These are phyloP conservation scores for Fusarium graminum DNA, from an alignment of 2,329 filamentous ascomycete species.

Conservation along the genomic window DNA sequence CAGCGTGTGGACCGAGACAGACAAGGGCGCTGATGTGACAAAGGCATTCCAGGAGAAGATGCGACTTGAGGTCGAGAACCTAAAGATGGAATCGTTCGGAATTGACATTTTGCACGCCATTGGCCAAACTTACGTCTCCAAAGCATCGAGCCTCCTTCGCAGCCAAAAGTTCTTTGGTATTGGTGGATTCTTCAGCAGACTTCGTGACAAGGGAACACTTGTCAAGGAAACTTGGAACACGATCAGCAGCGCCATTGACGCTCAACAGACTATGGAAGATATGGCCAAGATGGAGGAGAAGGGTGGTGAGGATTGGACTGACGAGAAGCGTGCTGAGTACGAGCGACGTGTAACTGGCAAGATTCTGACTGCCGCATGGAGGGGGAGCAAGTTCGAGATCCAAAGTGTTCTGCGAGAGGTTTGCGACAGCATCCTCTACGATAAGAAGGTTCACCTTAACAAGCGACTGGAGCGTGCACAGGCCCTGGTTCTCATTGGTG, in stretches of 20 bases:
- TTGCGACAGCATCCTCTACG: slow-evolving; percentile 87
- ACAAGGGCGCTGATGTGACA: slow-evolving; percentile 88
- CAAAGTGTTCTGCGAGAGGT: slow-evolving; percentile 95
- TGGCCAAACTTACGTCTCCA: slow-evolving; percentile 88
- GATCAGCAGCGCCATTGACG: slow-evolving; percentile 94
- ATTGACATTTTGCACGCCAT: slow-evolving; percentile 97
- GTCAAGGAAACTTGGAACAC: slow-evolving; percentile 99
- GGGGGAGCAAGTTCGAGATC: slow-evolving; percentile 97
- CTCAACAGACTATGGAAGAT: slow-evolving; percentile 98
- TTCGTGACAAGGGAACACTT: slow-evolving; percentile 96
- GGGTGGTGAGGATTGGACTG: slow-evolving; percentile 97
- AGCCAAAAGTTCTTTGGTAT: slow-evolving; percentile 98
- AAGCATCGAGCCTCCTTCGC: slow-evolving; percentile 88
- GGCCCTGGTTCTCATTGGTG: slow-evolving; percentile 87
- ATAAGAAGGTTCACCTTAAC: slow-evolving; percentile 80
- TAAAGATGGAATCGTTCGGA: slow-evolving; percentile 99
- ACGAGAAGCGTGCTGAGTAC: slow-evolving; percentile 95
- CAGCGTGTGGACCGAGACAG: slow-evolving; percentile 96
- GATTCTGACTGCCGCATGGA: slow-evolving; percentile 96
- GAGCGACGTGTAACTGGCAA: slow-evolving; percentile 97
- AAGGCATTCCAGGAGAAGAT: slow-evolving; percentile 94
- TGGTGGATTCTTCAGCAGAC: slow-evolving; percentile 90
- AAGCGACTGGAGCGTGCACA: slow-evolving; percentile 94
- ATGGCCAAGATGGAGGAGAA: slow-evolving; percentile 97
- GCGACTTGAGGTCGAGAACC: slow-evolving; percentile 91